phyloP scores from a whole-genome alignment of 108 stramenopile genomes.

The Chaetoceros tenuissimus region DNA sequence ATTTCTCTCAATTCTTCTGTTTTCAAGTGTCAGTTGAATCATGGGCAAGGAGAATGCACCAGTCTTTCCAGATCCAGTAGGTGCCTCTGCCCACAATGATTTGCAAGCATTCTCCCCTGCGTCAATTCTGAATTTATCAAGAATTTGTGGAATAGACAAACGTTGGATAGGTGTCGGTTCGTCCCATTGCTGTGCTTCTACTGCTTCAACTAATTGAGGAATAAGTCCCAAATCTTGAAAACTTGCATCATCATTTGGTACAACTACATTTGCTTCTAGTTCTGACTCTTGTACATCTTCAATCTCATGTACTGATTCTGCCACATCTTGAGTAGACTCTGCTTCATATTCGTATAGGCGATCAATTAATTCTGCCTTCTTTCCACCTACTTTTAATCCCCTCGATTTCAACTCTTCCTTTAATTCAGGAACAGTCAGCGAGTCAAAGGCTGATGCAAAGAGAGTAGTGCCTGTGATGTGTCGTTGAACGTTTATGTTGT shows the following conservation, averaged over 20 bases:
- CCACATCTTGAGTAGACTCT: neutral
- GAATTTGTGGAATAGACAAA: slow-evolving; percentile 57
- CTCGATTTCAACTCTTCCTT: slow-evolving; percentile 62
- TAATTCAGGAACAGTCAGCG: slow-evolving; percentile 55
- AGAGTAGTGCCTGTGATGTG: no score
- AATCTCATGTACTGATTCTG: neutral
- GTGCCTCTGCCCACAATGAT: slow-evolving; percentile 62
- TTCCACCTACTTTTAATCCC: slow-evolving; percentile 80
- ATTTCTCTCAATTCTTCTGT: slow-evolving; percentile 5
- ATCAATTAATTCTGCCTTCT: slow-evolving; percentile 74
- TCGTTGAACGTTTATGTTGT: no score
- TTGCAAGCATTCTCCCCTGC: neutral
- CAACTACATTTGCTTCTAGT: neutral
- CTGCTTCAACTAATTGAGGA: slow-evolving; percentile 12
- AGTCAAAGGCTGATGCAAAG: neutral
- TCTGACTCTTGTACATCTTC: neutral
- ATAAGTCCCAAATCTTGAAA: slow-evolving; percentile 28
- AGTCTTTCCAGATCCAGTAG: slow-evolving; percentile 86
- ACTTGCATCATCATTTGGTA: neutral
- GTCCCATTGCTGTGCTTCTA: slow-evolving; percentile 39
- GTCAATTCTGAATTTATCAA: slow-evolving; percentile 8
- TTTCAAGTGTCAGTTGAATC: slow-evolving; percentile 42
- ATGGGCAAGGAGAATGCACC: slow-evolving; percentile 86
- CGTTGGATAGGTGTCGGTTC: slow-evolving; percentile 58
- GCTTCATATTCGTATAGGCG: slow-evolving; percentile 27